phyloP scores from a whole-genome alignment of 306 rosid species.

The Trichosanthes cucumerina region DNA sequence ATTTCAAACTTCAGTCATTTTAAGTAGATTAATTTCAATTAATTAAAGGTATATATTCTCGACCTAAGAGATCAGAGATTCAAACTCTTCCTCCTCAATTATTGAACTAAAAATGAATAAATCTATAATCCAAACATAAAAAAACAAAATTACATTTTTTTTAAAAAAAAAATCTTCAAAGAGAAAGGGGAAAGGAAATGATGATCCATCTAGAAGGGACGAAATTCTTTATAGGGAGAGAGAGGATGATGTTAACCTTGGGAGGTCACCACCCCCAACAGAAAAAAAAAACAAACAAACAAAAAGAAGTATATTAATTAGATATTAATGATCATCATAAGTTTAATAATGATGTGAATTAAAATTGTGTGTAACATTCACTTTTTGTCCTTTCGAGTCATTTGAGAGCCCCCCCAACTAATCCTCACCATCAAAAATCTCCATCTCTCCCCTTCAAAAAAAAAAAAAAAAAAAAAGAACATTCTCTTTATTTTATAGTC shows the following conservation, averaged over 20 bases:
- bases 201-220: not conserved
- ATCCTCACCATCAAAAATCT: slow-evolving; percentile 29
- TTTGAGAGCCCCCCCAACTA: slow-evolving; percentile 18
- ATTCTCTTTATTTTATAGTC: slow-evolving; percentile 28
- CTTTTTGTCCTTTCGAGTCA: slow-evolving; percentile 18
- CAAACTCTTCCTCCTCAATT: no score
- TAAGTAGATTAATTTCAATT: no score
- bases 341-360: slow-evolving; percentile 1
- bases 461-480: not conserved
- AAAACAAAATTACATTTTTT: no score
- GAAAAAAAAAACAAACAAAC: not conserved
- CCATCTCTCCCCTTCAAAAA: not conserved
- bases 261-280: not conserved
- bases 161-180: not conserved
- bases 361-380: not conserved
- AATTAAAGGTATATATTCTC: no score
- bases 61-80: no score
- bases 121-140: not conserved
- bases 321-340: slow-evolving; percentile 6
- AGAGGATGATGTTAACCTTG: not conserved
- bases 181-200: not conserved
- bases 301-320: not conserved
- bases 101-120: no score
- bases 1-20: no score
- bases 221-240: not conserved